These are phyloP conservation scores for Pseudozyma sp. DNA, from an alignment of 1,284 basidiomycete genomes.

Conservation along the genomic window DNA sequence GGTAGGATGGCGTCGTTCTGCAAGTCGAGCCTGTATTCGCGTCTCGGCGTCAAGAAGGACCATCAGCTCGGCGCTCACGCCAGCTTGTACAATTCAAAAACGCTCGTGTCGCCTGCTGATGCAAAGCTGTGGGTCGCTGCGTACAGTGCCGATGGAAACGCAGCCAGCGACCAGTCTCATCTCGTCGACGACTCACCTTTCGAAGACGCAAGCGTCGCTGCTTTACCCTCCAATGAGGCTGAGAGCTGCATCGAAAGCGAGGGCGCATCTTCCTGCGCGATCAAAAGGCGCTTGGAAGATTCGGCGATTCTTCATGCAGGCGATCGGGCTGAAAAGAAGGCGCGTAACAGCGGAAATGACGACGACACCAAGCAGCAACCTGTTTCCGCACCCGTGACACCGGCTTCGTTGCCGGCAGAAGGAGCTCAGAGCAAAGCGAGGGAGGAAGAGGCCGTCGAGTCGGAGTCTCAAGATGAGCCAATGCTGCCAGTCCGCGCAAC, in stretches of 20 bases:
- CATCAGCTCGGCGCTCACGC: slow-evolving; percentile 13
- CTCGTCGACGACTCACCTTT: not conserved
- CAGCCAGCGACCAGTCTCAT: no score
- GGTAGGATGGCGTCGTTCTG: slow-evolving; percentile 34
- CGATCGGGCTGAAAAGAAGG: slow-evolving; percentile 12
- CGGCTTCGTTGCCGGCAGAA: no score
- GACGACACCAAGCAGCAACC: no score
- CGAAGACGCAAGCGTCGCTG: no score
- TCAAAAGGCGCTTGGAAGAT: not conserved
- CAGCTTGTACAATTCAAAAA: slow-evolving; percentile 27
- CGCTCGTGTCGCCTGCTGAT: slow-evolving; percentile 16
- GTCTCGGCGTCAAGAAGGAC: slow-evolving; percentile 17
- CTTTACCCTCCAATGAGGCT: no score
- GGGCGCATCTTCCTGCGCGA: not conserved
- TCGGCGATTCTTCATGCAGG: no score
- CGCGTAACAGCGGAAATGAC: not conserved
- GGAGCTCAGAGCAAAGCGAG: no score
- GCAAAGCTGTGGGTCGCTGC: slow-evolving; percentile 11
- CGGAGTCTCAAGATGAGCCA: slow-evolving; percentile 29
- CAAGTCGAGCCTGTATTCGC: slow-evolving; percentile 32
- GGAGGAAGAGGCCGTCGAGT: not conserved
- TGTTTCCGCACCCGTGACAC: not conserved
- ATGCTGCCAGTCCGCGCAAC: slow-evolving; percentile 19
- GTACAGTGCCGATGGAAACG: not conserved
- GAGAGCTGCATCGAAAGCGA: no score